Conservation (phyloP, 805 yeast genomes). For the Candida hungchunana region DNA sequence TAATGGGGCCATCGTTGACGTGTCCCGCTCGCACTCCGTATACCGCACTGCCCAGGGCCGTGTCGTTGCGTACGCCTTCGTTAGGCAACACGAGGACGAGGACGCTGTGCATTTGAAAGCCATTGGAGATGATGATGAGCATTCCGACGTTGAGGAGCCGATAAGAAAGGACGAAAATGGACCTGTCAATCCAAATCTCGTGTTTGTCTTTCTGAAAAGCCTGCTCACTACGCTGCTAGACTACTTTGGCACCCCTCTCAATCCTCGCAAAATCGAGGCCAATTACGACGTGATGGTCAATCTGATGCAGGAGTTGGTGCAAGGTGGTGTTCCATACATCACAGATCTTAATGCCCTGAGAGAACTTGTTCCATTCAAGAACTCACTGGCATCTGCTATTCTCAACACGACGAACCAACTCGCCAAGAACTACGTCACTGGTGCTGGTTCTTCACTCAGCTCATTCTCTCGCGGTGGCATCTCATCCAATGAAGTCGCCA, state of each 20-base stretch:
- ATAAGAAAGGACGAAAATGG: neutral
- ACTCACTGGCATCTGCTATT: constrained; percentile 30
- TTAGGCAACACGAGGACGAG: constrained; percentile 10
- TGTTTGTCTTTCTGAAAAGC: constrained; percentile 47
- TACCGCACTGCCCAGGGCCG: constrained; percentile 16
- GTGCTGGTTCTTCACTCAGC: constrained; percentile 8
- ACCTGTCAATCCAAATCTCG: constrained; percentile 44
- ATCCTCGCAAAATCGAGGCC: constrained; percentile 54
- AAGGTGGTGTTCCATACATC: constrained; percentile 67
- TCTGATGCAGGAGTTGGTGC: constrained; percentile 72
- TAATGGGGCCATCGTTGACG: constrained; percentile 18
- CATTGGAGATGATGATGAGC: constrained; percentile 10
- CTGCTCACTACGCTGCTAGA: constrained; percentile 50
- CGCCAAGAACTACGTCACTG: constrained; percentile 23
- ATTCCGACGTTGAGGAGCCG: constrained; percentile 9
- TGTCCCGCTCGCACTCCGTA: constrained; percentile 19
- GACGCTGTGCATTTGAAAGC: constrained; percentile 17
- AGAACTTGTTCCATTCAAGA: constrained; percentile 58
- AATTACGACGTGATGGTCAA: constrained; percentile 69
- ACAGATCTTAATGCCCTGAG: constrained; percentile 68
- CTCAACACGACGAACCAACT: constrained; percentile 34
- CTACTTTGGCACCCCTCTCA: constrained; percentile 55
- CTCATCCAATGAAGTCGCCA: constrained; percentile 26
- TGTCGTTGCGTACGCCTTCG: constrained; percentile 17
- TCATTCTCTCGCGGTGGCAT: constrained; percentile 6